Evolutionary conservation across 2,329 filamentous ascomycete species (phyloP).

Genomic region (Pseudovirgaria hyperparasitica): DNA sequence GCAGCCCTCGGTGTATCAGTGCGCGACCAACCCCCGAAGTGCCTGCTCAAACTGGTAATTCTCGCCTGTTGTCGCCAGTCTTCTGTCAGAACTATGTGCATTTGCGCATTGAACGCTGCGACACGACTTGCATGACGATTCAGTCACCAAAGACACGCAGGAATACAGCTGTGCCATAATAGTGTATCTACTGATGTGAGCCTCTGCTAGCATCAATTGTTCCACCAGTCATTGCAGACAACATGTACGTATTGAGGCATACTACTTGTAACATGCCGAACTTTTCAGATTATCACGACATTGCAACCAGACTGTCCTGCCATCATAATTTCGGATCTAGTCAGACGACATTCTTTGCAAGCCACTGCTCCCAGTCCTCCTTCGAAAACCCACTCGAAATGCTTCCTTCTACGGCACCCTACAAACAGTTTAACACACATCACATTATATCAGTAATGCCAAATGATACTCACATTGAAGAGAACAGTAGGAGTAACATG

Average conservation of each 20-base stretch:
- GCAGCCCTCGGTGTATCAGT: conserved; percentile 1
- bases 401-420: conserved; percentile 60
- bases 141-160: neutral
- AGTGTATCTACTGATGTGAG: neutral
- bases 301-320: neutral
- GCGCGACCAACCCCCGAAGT: conserved; percentile 3
- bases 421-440: neutral
- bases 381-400: conserved; percentile 68
- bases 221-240: neutral
- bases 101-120: neutral
- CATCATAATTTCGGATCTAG: conserved; percentile 4
- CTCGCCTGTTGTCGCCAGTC: conserved; percentile 5
- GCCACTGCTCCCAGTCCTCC: conserved; percentile 77
- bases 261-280: neutral
- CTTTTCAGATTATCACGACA: neutral
- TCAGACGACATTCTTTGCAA: conserved; percentile 52
- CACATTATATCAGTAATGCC: neutral
- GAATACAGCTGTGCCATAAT: neutral
- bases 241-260: too few species aligned
- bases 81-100: conserved; percentile 1
- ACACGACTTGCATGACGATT: neutral
- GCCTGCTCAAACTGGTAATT: too few species aligned
- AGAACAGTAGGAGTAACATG: conserved; percentile 88
- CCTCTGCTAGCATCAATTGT: neutral
- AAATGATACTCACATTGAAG: conserved; percentile 47